Evolutionary conservation across 495 filamentous ascomycete genomes (phyloP).

Genomic region (Emericellopsis terricola): DNA sequence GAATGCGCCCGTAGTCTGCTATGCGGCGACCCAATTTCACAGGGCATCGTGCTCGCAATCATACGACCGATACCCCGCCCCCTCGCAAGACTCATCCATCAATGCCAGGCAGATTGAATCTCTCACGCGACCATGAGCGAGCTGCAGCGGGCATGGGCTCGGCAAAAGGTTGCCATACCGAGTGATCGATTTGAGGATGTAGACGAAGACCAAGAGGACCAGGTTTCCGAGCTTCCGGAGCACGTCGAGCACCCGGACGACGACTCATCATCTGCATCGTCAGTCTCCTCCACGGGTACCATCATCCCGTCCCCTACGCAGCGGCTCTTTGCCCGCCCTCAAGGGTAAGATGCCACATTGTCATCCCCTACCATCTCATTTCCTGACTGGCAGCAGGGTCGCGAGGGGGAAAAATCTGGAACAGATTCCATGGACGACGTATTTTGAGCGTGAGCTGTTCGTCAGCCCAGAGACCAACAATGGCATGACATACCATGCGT

Average conservation of each 20-base stretch:
- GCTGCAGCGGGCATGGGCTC: constrained; percentile 69
- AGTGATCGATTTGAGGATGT: constrained; percentile 29
- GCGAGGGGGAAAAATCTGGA: constrained; percentile 23
- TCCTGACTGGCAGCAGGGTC: constrained; percentile 8
- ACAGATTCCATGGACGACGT: constrained; percentile 68
- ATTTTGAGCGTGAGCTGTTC: constrained; percentile 74
- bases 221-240: constrained; percentile 17
- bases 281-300: constrained; percentile 76
- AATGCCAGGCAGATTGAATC: too few species aligned
- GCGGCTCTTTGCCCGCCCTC: constrained; percentile 52
- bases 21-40: too few species aligned
- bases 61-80: too few species aligned
- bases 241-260: constrained; percentile 35
- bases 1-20: too few species aligned
- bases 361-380: constrained; percentile 4
- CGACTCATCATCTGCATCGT: constrained; percentile 57
- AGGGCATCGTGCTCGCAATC: too few species aligned
- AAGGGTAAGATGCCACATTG: constrained; percentile 28
- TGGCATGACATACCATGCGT: constrained; percentile 60
- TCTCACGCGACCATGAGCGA: constrained; percentile 48
- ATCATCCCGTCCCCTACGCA: constrained; percentile 62
- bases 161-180: constrained; percentile 55
- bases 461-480: constrained; percentile 18
- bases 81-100: too few species aligned
- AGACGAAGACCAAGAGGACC: constrained; percentile 27